These are phyloP conservation scores for Pelargonium nanum DNA, from an alignment of 345 rosid species.

Conservation along the genomic window DNA sequence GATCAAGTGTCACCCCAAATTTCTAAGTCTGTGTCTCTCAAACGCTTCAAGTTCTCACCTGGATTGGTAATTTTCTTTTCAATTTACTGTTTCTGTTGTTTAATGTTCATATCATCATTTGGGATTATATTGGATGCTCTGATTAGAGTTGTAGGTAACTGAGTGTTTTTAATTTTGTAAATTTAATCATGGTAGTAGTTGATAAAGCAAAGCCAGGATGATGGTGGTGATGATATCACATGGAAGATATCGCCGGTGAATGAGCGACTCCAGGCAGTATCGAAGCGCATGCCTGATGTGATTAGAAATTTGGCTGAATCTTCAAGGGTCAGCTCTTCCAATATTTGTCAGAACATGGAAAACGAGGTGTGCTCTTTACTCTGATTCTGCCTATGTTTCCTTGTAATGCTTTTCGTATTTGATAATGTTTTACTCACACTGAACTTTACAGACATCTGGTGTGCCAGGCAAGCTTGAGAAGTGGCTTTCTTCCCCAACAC, in stretches of 20 bases:
- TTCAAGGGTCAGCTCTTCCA: slow-evolving; percentile 31
- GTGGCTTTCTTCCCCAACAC: slow-evolving; percentile 39
- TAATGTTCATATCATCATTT: not conserved
- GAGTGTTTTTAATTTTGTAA: not conserved
- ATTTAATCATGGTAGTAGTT: slow-evolving; percentile 26
- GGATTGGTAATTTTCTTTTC: slow-evolving; percentile 44
- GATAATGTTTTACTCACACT: not conserved
- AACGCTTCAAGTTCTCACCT: slow-evolving; percentile 80
- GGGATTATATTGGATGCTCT: not conserved
- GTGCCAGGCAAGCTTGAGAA: slow-evolving; percentile 32
- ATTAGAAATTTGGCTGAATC: slow-evolving; percentile 40
- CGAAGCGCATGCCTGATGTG: slow-evolving; percentile 50
- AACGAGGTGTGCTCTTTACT: slow-evolving; percentile 31
- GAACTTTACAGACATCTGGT: slow-evolving; percentile 9
- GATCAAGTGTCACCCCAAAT: slow-evolving; percentile 43
- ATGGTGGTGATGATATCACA: slow-evolving; percentile 67
- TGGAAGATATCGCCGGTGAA: slow-evolving; percentile 96
- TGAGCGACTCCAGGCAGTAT: slow-evolving; percentile 59
- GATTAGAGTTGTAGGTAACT: not conserved
- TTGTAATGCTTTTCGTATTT: not conserved
- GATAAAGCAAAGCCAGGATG: slow-evolving; percentile 92
- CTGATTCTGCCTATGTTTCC: slow-evolving; percentile 3
- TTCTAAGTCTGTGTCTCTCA: slow-evolving; percentile 36
- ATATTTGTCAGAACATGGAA: slow-evolving; percentile 45
- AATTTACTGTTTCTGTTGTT: not conserved